These are phyloP conservation scores for Cryphonectria nitschkei DNA, from an alignment of 2,329 filamentous ascomycete species.

Conservation along the genomic window DNA sequence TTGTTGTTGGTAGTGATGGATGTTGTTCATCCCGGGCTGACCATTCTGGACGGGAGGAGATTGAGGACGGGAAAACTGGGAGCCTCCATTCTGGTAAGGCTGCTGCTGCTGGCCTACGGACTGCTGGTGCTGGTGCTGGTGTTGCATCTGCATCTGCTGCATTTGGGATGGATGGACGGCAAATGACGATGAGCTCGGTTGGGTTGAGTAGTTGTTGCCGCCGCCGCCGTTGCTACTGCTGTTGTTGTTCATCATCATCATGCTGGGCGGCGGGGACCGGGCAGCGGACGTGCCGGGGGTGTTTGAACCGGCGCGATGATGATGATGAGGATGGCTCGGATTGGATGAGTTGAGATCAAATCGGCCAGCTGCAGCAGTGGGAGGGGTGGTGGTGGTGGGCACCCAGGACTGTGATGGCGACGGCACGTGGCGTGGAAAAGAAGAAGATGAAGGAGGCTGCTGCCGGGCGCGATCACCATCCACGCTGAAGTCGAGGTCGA, in stretches of 20 bases:
- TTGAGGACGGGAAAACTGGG: constrained; percentile 6
- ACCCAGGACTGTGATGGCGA: constrained; percentile 30
- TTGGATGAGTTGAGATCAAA: background rate
- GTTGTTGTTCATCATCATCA: background rate
- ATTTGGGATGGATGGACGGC: constrained; percentile 20
- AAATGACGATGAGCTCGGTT: constrained; percentile 2
- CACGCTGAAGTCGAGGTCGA: constrained; percentile 37
- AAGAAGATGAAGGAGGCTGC: background rate
- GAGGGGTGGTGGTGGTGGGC: constrained; percentile 23
- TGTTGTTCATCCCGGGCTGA: background rate
- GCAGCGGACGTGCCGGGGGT: constrained; percentile 7
- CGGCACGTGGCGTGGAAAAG: constrained; percentile 14
- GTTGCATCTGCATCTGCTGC: constrained; percentile 11
- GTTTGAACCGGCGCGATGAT: constrained; percentile 4
- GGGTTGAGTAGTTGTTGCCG: constrained; percentile 18
- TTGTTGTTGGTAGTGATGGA: constrained; percentile 8
- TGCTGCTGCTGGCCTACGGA: background rate
- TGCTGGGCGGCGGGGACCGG: constrained; percentile 12
- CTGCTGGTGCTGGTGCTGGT: background rate
- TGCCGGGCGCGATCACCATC: background rate
- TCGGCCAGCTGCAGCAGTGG: background rate
- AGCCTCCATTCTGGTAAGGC: constrained; percentile 16
- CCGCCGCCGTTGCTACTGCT: background rate
- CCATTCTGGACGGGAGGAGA: background rate
- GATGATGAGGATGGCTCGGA: background rate